These are phyloP conservation scores for Xylaria hypoxylon DNA, from an alignment of 2,329 filamentous ascomycete species.

Conservation along the genomic window DNA sequence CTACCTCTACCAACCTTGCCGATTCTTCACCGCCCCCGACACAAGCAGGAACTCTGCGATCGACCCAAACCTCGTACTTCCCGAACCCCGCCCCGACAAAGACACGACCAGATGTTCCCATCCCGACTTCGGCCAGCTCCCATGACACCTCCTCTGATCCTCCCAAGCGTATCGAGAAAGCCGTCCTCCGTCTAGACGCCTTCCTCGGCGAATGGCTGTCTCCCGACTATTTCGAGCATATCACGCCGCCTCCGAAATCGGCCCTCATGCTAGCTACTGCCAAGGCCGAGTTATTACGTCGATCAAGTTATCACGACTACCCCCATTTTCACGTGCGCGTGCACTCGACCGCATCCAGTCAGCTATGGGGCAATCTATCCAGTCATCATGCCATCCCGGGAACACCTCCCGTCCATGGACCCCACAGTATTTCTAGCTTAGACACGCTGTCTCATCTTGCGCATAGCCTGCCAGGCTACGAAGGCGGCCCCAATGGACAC, in stretches of 20 bases:
- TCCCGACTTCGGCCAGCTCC: constrained; percentile 38
- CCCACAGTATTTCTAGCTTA: constrained; percentile 34
- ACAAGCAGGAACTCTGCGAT: constrained; percentile 37
- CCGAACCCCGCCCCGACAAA: constrained; percentile 39
- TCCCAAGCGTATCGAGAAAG: constrained; percentile 59
- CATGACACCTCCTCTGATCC: constrained; percentile 41
- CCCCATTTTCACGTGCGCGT: constrained; percentile 52
- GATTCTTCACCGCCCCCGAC: constrained; percentile 45
- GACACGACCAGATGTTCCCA: constrained; percentile 37
- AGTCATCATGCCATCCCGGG: constrained; percentile 44
- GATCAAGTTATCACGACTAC: constrained; percentile 73
- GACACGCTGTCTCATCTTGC: constrained; percentile 43
- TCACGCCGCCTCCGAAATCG: constrained; percentile 87
- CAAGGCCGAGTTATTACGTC: constrained; percentile 85
- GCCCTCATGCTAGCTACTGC: constrained; percentile 88
- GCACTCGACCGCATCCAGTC: constrained; percentile 48
- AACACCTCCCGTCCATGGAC: constrained; percentile 38
- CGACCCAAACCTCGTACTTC: constrained; percentile 40
- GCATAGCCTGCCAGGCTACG: constrained; percentile 35
- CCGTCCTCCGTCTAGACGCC: constrained; percentile 83
- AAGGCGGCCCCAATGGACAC: constrained; percentile 32
- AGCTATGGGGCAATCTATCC: constrained; percentile 55
- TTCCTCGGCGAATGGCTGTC: constrained; percentile 97
- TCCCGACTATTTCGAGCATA: constrained; percentile 91
- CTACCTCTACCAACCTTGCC: constrained; percentile 36